Evolutionary conservation across 345 rosid species (phyloP), one percentile per base, ranked within the genome.

Genomic region (Garcia nutans): DNA sequence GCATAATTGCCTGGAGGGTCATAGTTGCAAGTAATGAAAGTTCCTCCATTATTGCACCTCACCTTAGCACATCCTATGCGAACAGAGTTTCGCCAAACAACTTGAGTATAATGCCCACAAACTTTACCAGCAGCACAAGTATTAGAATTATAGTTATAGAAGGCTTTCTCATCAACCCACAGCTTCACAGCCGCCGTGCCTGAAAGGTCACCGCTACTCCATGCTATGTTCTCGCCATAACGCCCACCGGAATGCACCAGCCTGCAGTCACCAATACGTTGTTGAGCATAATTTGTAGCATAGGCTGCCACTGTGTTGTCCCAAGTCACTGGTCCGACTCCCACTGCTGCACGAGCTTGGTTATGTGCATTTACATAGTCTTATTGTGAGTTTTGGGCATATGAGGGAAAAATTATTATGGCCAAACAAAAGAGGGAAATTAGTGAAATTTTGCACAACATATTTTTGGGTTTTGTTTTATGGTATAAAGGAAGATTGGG

Each of bases 31-130:
- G 22, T 19, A 8, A 85, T 49, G 16, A 84, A 65, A n/a, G 74
- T 69, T 54, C 84, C 80, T 0, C 77, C 82, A 2, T 55, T 79
- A 15, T 22, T 45, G 71, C 86, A 85, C 52, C 41, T 22, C 9
- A 79, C 80, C 64, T 67, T 83, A 13, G 65, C 82, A 15, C 85
- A 81, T 2, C 88, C 82, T 0, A 85, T 4, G 10, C 45, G 33
- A 12, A 63, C 13, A 0, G 81, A 77, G 1, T 78, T 20, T 0
- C 70, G 15, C 85, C 88, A 82, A 12, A 86, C 83, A 13, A 86
- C 70, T 6, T 83, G 78, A 44, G 86, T 83, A 61, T 81, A 86
- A 44, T 84, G 89, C n/a, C 65, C 19, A 49, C 86, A 86, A 22
- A 57, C 42, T 2, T 76, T 5, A 2, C 70, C 56, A 0, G 79